Conservation (phyloP, 2,329 filamentous ascomycete genomes). For the Calcarisporium arbuscula region DNA sequence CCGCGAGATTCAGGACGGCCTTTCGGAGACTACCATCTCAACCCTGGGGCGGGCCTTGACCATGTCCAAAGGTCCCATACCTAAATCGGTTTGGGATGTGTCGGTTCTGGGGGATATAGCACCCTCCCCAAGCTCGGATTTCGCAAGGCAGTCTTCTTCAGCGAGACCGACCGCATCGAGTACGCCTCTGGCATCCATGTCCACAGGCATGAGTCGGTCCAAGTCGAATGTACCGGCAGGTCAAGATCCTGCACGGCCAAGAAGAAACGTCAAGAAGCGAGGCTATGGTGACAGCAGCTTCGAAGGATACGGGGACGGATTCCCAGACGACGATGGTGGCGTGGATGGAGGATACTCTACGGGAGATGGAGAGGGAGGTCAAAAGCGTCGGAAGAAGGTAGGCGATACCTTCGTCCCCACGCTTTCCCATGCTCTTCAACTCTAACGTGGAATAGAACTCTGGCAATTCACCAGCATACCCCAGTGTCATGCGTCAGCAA, state of each 20-base stretch:
- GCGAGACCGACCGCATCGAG: constrained; percentile 45
- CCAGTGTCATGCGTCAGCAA: constrained; percentile 40
- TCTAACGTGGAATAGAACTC: constrained; percentile 35
- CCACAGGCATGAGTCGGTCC: constrained; percentile 24
- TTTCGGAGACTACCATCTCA: constrained; percentile 37
- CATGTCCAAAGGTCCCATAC: constrained; percentile 52
- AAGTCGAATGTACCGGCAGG: constrained; percentile 31
- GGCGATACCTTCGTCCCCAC: constrained; percentile 9
- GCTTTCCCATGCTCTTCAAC: constrained; percentile 6
- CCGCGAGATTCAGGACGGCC: constrained; percentile 48
- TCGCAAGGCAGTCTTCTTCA: constrained; percentile 33
- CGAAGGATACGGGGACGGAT: constrained; percentile 69
- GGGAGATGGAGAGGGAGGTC: constrained; percentile 61
- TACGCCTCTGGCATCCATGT: constrained; percentile 37
- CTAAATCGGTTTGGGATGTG: constrained; percentile 49
- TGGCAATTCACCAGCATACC: constrained; percentile 35
- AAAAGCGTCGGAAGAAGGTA: constrained; percentile 63
- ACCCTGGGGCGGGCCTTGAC: constrained; percentile 45
- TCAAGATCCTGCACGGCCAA: constrained; percentile 50
- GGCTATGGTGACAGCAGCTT: constrained; percentile 70
- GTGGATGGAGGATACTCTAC: constrained; percentile 61
- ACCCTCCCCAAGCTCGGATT: constrained; percentile 31
- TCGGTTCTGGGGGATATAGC: constrained; percentile 53
- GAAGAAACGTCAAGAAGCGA: constrained; percentile 64
- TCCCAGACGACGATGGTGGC: constrained; percentile 56